phyloP scores from a whole-genome alignment of 129 eudicot genomes.

The Flaveria linearis region DNA sequence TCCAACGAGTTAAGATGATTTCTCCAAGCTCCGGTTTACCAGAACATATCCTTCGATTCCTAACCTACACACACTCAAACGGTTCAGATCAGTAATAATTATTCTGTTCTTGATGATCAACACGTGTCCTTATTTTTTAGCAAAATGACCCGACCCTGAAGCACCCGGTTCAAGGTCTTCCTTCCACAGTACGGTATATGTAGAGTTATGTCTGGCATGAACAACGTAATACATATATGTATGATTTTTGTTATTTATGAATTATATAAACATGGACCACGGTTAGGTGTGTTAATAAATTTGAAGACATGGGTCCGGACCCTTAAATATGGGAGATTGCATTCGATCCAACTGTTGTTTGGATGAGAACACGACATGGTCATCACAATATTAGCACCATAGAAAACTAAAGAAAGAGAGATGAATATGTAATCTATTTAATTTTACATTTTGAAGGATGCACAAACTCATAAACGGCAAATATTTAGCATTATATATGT shows the following conservation, averaged over 20 bases:
- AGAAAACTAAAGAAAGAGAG: constrained; percentile 23
- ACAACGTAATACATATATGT: background rate
- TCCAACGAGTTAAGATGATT: too few relatives aligned
- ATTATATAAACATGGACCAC: background rate
- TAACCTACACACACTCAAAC: too few relatives aligned
- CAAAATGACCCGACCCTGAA: too few relatives aligned
- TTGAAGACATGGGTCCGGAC: constrained; percentile 22
- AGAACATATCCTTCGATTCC: too few relatives aligned
- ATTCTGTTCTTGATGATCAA: too few relatives aligned
- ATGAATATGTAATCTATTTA: constrained; percentile 12
- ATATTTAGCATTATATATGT: background rate
- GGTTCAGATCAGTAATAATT: too few relatives aligned
- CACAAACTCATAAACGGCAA: background rate
- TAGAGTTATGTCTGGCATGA: background rate
- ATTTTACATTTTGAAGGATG: background rate
- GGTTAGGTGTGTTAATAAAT: constrained; percentile 34
- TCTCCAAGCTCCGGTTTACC: too few relatives aligned
- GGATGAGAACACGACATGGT: constrained; percentile 24
- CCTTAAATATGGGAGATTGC: constrained; percentile 32
- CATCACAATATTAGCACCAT: constrained; percentile 24
- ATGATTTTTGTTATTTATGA: background rate
- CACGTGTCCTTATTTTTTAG: too few relatives aligned
- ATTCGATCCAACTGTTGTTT: constrained; percentile 31
- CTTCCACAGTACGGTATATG: background rate
- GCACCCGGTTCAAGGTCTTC: too few relatives aligned